Base-by-base conservation (phyloP, 2,329 filamentous ascomycete species). In the Penicillium decumbens region DNA sequence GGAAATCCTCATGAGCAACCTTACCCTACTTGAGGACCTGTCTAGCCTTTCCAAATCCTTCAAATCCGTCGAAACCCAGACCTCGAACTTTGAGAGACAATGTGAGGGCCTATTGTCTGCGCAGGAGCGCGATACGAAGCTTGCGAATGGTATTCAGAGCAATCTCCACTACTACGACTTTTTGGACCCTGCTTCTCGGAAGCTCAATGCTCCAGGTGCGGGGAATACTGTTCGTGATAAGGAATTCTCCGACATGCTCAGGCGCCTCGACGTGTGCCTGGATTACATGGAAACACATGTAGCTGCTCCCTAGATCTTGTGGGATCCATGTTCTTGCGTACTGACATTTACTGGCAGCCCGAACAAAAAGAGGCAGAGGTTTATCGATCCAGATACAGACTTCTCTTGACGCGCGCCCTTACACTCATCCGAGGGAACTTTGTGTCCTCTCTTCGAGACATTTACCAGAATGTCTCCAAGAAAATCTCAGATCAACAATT, bases 121-220 rank as follows among this genome's bases (percentile, higher is more conserved):
- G 61, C 90, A 97, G 72, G 82, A 80, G 60, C 83, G 88, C 23
- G 78, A 96, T 35, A 84, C 88, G 54, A 80, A 79, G 57, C 79
- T 98, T 37, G 89, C 90, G 2, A 83, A 95, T 58, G 85, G 90
- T 50, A 86, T 98, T 49, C 86, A 88, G 24, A 87, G 88, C 23
- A 95, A 96, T 60, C 76, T 96, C n/a, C 85, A 91, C 65, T 96
- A 95, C 71, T 98, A 98, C 69, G 83, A 87, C 18, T 96, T 95
- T 65, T 79, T 98, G 5, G 93, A 98, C 56, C 90, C 86, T 41
- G 90, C 92, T 52, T 95, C 90, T 0, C 81, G 91, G 47, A 82
- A 90, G 12, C 81, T 98, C 50, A 97, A 97, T 74, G 91, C 91
- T 0, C 91, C 93, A 0, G 90, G 91, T 1, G 91, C 92, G 18